A percentile compares a stretch with the other conserved stretches of the same genome.
Conservation (phyloP, 129 eudicot species). For the Ambrosia artemisiifolia region DNA sequence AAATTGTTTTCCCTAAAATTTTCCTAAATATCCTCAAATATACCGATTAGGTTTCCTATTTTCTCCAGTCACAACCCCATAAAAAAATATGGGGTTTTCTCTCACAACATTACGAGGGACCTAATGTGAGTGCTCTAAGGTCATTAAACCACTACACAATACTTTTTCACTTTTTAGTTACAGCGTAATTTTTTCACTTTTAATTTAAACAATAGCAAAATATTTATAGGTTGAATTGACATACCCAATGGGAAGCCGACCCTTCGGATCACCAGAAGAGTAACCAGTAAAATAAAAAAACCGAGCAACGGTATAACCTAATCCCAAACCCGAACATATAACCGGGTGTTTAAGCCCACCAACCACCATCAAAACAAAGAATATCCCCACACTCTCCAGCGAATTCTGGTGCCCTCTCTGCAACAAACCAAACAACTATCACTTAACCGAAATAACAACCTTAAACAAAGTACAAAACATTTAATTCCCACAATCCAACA, state of each 20-base stretch:
- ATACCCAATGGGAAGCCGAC: constrained; percentile 72
- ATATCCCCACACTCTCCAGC: constrained; percentile 65
- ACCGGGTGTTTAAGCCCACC: constrained; percentile 77
- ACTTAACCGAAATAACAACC: neutral
- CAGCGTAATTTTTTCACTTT: too few relatives aligned
- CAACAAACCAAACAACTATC: constrained; percentile 21
- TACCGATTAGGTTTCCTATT: too few relatives aligned
- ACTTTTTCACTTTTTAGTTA: too few relatives aligned
- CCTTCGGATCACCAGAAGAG: constrained; percentile 66
- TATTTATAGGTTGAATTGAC: neutral
- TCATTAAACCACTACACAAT: too few relatives aligned
- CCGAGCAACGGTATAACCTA: constrained; percentile 43
- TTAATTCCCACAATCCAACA: neutral
- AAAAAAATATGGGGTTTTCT: too few relatives aligned
- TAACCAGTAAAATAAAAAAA: constrained; percentile 86
- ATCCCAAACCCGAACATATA: constrained; percentile 50
- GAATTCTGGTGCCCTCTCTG: constrained; percentile 99
- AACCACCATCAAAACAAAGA: constrained; percentile 54
- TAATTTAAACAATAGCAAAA: too few relatives aligned
- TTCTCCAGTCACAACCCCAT: too few relatives aligned
- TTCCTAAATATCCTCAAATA: too few relatives aligned
- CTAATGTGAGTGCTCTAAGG: too few relatives aligned
- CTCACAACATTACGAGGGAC: too few relatives aligned
- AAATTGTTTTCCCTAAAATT: too few relatives aligned
- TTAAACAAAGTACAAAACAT: too few relatives aligned